A percentile compares a stretch with the other conserved stretches of the same genome.
These are phyloP conservation scores for Pleurotus tuber-regium DNA, from an alignment of 768 basidiomycete species.

Conservation along the genomic window DNA sequence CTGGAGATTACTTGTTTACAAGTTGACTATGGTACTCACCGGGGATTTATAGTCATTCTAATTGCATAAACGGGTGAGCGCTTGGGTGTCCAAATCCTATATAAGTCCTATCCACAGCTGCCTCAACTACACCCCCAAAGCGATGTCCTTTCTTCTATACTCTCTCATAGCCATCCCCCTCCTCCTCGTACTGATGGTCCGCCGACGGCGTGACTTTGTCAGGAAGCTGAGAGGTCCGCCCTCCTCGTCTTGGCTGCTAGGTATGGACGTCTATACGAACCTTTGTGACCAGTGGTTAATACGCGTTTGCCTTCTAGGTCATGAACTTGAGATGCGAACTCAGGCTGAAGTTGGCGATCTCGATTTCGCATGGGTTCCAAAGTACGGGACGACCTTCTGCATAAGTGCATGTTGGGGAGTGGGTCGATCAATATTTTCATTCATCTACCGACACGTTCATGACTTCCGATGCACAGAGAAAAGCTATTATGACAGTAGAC, in stretches of 20 bases:
- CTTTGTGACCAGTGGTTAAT: background rate
- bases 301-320: slow-evolving; percentile 15
- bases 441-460: background rate
- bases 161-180: background rate
- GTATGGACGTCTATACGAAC: background rate
- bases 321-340: slow-evolving; percentile 17
- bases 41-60: too few relatives aligned
- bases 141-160: background rate
- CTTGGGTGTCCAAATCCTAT: too few relatives aligned
- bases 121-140: too few relatives aligned
- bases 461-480: slow-evolving; percentile 18
- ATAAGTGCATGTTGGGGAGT: slow-evolving; percentile 9
- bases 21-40: too few relatives aligned
- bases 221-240: slow-evolving; percentile 2
- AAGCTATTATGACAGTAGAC: slow-evolving; percentile 28
- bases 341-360: slow-evolving; percentile 27
- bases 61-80: too few relatives aligned
- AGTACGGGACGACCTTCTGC: slow-evolving; percentile 24
- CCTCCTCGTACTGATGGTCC: background rate
- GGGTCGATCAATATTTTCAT: background rate
- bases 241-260: slow-evolving; percentile 1
- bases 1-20: too few relatives aligned
- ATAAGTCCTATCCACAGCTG: too few relatives aligned
- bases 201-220: background rate
- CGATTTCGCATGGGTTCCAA: slow-evolving; percentile 23